Conservation (phyloP, 1,284 basidiomycete genomes). For the Microbotryomycetes sp. region DNA sequence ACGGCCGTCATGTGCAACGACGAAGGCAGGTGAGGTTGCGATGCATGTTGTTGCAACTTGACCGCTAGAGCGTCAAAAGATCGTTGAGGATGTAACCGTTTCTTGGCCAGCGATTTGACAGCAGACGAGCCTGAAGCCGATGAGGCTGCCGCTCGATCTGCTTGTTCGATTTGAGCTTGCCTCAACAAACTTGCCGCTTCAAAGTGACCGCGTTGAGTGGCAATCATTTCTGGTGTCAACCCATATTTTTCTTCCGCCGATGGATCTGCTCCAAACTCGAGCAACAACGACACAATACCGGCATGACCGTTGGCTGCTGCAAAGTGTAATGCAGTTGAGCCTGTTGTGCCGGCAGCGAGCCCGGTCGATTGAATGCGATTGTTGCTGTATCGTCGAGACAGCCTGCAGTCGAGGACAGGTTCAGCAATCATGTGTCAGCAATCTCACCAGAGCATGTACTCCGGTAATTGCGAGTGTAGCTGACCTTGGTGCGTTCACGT, state of each 20-base stretch:
- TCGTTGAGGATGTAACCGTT: constrained; percentile 19
- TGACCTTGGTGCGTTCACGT: constrained; percentile 71
- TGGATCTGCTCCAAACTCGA: constrained; percentile 70
- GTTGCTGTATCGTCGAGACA: constrained; percentile 70
- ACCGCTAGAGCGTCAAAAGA: constrained; percentile 29
- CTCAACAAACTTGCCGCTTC: constrained; percentile 44
- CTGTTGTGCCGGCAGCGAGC: constrained; percentile 57
- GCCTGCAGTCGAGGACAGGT: constrained; percentile 45
- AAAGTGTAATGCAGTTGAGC: constrained; percentile 89
- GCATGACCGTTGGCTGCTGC: constrained; percentile 85
- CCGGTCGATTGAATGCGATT: constrained; percentile 49
- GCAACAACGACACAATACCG: constrained; percentile 62
- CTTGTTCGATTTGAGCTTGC: background rate
- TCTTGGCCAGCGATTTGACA: constrained; percentile 8
- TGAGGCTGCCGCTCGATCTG: constrained; percentile 8
- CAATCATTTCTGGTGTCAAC: constrained; percentile 58
- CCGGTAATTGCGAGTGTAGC: background rate
- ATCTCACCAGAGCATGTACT: constrained; percentile 14
- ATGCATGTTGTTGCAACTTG: constrained; percentile 21
- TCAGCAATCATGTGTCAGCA: constrained; percentile 16
- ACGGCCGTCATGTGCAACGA: constrained; percentile 1
- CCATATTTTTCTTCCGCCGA: constrained; percentile 78
- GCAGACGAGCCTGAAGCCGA: constrained; percentile 2
- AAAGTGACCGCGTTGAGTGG: constrained; percentile 45
- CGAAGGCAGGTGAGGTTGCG: constrained; percentile 8